A percentile compares a stretch with the other conserved stretches of the same genome.
These are phyloP conservation scores for Annulohypoxylon maeteangense DNA, from an alignment of 495 filamentous ascomycete genomes.

Conservation along the genomic window DNA sequence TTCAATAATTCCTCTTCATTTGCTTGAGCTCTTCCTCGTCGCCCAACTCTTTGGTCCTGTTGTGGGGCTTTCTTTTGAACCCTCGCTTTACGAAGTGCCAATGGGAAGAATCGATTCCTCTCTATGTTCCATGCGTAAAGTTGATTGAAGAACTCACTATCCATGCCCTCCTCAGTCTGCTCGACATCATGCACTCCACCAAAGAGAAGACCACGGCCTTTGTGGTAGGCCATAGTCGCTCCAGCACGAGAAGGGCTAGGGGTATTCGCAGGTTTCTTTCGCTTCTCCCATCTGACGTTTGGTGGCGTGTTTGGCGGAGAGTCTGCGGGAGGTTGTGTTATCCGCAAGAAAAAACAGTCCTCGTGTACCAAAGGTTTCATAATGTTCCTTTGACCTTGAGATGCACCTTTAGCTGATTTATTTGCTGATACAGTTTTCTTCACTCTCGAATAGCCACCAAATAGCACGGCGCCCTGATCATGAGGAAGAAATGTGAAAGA, in stretches of 20 bases:
- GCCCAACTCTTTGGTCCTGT: conserved; percentile 66
- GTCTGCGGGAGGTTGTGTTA: conserved; percentile 75
- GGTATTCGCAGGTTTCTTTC: conserved; percentile 90
- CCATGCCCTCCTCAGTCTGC: conserved; percentile 92
- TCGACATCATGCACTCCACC: conserved; percentile 96
- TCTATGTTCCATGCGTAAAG: conserved; percentile 94
- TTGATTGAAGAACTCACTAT: conserved; percentile 93
- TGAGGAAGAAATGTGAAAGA: conserved; percentile 92
- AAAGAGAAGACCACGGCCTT: conserved; percentile 90
- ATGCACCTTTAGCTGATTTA: conserved; percentile 68
- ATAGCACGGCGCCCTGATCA: conserved; percentile 86
- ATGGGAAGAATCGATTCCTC: conserved; percentile 89
- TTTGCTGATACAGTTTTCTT: conserved; percentile 71
- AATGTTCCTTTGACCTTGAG: conserved; percentile 69
- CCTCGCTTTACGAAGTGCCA: conserved; percentile 76
- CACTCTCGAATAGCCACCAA: conserved; percentile 91
- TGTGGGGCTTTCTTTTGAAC: conserved; percentile 66
- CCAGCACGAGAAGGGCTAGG: conserved; percentile 87
- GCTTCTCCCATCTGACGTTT: conserved; percentile 84
- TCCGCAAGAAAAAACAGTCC: conserved; percentile 91
- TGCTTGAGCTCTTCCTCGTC: conserved; percentile 77
- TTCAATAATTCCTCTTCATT: conserved; percentile 89
- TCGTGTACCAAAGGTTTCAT: conserved; percentile 88
- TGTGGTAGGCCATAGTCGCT: conserved; percentile 90
- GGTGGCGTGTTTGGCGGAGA: conserved; percentile 69